Percentiles rank a stretch among this genome's conserved stretches.
Conservation (phyloP, 441 rosid species). For the Populus hybrid region DNA sequence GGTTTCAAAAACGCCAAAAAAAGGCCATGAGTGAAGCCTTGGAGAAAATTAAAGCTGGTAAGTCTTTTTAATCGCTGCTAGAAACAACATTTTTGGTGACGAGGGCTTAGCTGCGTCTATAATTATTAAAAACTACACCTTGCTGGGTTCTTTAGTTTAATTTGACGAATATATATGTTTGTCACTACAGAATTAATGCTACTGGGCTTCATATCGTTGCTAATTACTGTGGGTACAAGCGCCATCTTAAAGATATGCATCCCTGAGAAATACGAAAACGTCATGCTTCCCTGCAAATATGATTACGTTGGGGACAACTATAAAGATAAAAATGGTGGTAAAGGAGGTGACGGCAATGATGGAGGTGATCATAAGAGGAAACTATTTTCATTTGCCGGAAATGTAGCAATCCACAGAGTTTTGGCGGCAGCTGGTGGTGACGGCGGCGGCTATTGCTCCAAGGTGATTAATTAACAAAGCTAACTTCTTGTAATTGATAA, state of each 20-base stretch:
- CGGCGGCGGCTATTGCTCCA: conserved; percentile 33
- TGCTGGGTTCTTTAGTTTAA: not conserved
- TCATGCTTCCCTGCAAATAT: conserved; percentile 56
- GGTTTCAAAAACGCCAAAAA: conserved; percentile 49
- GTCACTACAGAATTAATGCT: conserved; percentile 46
- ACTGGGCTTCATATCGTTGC: conserved; percentile 58
- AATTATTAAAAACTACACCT: too few relatives aligned
- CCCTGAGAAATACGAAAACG: conserved; percentile 29
- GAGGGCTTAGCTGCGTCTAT: too few relatives aligned
- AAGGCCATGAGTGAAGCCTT: conserved; percentile 58
- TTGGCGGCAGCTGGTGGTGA: conserved; percentile 35
- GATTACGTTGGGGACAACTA: not conserved
- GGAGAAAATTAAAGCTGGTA: conserved; percentile 64
- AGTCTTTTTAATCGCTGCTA: not conserved
- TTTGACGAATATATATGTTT: not conserved
- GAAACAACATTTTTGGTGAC: not conserved
- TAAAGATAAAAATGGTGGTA: not conserved
- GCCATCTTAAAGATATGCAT: conserved; percentile 45
- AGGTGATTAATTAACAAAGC: conserved; percentile 16
- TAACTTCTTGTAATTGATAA: too few relatives aligned
- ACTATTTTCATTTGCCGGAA: conserved; percentile 27
- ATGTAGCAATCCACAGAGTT: conserved; percentile 33
- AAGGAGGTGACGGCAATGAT: not conserved
- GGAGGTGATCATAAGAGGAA: conserved; percentile 25
- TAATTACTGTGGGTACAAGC: conserved; percentile 45